Percentiles rank a stretch among this genome's conserved stretches.
Evolutionary conservation across 2,329 filamentous ascomycete species (phyloP).

Genomic region (Macrophomina tecta): DNA sequence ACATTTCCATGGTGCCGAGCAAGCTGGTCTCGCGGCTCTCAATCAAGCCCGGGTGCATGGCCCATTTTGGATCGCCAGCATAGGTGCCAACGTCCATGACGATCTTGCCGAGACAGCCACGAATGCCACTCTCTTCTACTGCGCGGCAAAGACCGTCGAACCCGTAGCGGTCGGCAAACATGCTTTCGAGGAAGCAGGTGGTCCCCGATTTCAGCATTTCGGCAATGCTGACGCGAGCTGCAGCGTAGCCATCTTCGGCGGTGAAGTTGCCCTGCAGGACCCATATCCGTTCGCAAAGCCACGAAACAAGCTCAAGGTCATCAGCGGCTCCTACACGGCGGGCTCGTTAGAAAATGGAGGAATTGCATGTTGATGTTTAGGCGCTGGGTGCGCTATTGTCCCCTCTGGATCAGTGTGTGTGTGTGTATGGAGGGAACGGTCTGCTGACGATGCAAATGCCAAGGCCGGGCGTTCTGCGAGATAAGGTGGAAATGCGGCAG

Average conservation of each 20-base stretch:
- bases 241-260: constrained; percentile 56
- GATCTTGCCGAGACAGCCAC: constrained; percentile 53
- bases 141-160: constrained; percentile 53
- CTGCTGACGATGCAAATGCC: not conserved
- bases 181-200: constrained; percentile 60
- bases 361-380: no score
- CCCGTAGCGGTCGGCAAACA: constrained; percentile 57
- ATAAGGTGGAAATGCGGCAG: not conserved
- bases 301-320: constrained; percentile 57
- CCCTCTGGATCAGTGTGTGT: no score
- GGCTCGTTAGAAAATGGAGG: not conserved
- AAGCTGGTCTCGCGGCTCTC: constrained; percentile 47
- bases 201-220: constrained; percentile 60
- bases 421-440: not conserved
- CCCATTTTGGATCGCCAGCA: constrained; percentile 49
- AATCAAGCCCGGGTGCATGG: constrained; percentile 52
- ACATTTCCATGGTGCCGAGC: constrained; percentile 41
- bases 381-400: no score
- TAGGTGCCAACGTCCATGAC: constrained; percentile 54
- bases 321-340: constrained; percentile 44
- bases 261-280: constrained; percentile 54
- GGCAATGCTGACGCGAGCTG: constrained; percentile 55
- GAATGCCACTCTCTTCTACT: constrained; percentile 53
- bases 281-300: constrained; percentile 61
- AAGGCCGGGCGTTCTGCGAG: not conserved